Evolutionary conservation across 495 filamentous ascomycete genomes (phyloP), one percentile per base, ranked within the genome.

Genomic region (Penicillium taxi): DNA sequence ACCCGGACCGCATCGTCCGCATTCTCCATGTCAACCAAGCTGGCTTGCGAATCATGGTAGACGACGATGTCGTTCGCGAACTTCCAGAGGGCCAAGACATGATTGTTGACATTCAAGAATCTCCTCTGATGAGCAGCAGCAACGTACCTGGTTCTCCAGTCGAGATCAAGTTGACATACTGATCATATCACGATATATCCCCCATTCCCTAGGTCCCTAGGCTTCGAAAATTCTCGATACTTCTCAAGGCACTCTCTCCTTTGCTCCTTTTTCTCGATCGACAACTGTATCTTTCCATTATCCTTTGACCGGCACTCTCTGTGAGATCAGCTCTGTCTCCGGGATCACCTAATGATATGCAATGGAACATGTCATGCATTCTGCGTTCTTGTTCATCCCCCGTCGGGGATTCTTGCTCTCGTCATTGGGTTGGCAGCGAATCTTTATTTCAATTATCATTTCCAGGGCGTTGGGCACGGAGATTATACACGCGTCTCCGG

Each of bases 71-170:
- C 19, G 78, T 98, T 13, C 74, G 74, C n/a, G 82, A 88, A 55
- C 69, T 96, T 11, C 71, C 79, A 0, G 91, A 98, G 61, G 87
- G 89, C 6, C 86, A 96, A 52, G 90, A 95, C 50, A 89, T 98
- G 80, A 70, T 73, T 20, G 74, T 73, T 35, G 78, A 81, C 48
- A 71, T 82, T 45, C 56, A 54, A 27, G 68, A 77, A 32, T 25
- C 52, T n/a, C 45, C 53, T 1, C 18, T 9, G 29, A 39, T 15
- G 37, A 52, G 29, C 35, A 28, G 16, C n/a, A 23, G 36, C 23
- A 42, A 42, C 14, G 35, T 44, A 6, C 27, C 47, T 4, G 47
- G 29, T 18, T 39, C 59, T 6, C 40, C 49, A 4, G 44, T 69
- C 22, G 61, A 69, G 43, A 52, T 69, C 39, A 60, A 61, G 28